phyloP scores from a whole-genome alignment of 208 protist species.

The Trypanosoma brucei region DNA sequence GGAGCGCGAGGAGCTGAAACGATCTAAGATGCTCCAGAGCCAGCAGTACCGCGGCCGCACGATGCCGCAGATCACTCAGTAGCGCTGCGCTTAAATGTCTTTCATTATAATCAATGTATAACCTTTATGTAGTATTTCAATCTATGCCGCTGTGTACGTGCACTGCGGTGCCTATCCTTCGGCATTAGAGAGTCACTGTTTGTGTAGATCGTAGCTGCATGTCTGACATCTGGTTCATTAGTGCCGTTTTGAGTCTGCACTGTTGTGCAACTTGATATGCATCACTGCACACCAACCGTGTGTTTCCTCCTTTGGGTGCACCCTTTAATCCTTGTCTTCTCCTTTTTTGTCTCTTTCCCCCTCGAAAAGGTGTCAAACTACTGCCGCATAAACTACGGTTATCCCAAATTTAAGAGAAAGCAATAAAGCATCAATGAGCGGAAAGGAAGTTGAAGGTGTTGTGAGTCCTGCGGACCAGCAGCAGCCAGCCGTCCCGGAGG shows the following conservation, averaged over 20 bases:
- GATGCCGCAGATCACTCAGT: constrained; percentile 70
- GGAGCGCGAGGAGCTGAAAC: constrained; percentile 51
- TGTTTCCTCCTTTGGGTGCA: no score
- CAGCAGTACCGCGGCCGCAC: constrained; percentile 76
- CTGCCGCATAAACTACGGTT: not conserved
- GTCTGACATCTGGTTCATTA: not conserved
- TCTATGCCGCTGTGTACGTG: constrained; percentile 36
- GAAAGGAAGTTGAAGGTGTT: not conserved
- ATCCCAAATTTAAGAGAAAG: not conserved
- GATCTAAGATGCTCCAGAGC: constrained; percentile 58
- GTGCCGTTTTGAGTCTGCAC: no score
- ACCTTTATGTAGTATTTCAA: constrained; percentile 17
- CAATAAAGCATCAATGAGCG: constrained; percentile 7
- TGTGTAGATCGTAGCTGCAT: not conserved
- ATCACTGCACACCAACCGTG: no score
- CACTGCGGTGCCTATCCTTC: constrained; percentile 23
- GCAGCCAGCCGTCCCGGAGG: constrained; percentile 14
- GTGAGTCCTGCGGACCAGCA: constrained; percentile 10
- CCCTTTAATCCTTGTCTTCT: no score
- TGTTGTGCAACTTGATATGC: no score
- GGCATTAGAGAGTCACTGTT: not conserved
- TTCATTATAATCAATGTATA: constrained; percentile 6
- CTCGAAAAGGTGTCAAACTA: not conserved
- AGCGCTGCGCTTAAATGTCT: constrained; percentile 10
- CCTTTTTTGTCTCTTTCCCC: not conserved